Evolutionary conservation across 495 filamentous ascomycete genomes (phyloP).

Genomic region (Tuber indicum): DNA sequence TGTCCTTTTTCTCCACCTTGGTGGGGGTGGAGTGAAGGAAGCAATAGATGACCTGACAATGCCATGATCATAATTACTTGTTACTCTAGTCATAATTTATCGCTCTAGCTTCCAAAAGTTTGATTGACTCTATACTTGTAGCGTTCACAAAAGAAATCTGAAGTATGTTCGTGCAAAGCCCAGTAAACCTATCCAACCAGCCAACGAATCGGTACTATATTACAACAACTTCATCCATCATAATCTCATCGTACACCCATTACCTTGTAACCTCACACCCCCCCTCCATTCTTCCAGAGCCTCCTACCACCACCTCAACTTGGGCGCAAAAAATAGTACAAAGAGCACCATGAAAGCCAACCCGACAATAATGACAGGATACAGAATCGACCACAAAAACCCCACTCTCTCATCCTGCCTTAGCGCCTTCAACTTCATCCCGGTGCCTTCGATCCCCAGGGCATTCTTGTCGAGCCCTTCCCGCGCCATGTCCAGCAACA

Average conservation of each 20-base stretch:
- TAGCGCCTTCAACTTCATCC: constrained; percentile 54
- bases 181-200: not conserved
- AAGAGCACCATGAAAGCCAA: constrained; percentile 31
- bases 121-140: not conserved
- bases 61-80: not conserved
- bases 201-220: not conserved
- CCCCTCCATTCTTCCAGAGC: not conserved
- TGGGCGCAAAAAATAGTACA: constrained; percentile 37
- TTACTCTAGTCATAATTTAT: not conserved
- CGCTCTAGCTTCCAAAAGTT: not conserved
- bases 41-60: not conserved
- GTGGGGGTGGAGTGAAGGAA: not conserved
- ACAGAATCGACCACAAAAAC: constrained; percentile 35
- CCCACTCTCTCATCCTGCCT: constrained; percentile 31
- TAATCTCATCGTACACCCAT: not conserved
- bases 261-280: not conserved
- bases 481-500: constrained; percentile 60
- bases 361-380: constrained; percentile 31
- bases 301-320: constrained; percentile 36
- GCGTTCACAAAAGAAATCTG: not conserved
- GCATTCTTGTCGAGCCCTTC: constrained; percentile 70
- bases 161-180: not conserved
- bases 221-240: not conserved
- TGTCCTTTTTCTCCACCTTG: not conserved
- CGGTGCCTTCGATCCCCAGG: constrained; percentile 65